These are phyloP conservation scores for Gastrodia elata DNA, from an alignment of 106 monocot genomes.

Conservation along the genomic window DNA sequence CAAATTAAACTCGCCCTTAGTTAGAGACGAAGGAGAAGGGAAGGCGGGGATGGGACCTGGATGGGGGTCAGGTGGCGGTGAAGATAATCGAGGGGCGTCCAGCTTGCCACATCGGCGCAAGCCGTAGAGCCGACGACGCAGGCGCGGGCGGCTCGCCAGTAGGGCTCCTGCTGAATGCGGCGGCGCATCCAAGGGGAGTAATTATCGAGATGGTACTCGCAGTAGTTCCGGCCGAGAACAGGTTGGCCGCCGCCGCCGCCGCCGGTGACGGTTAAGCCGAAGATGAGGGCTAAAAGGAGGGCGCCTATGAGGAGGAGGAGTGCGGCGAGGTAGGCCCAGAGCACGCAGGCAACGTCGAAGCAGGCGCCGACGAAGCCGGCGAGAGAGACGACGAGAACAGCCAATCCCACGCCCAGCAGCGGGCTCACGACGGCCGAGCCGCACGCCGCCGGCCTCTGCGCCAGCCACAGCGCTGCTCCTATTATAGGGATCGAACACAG, in stretches of 20 bases:
- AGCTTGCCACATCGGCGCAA: constrained; percentile 44
- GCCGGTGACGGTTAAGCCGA: constrained; percentile 77
- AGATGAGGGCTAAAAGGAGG: constrained; percentile 47
- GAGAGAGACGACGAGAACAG: constrained; percentile 79
- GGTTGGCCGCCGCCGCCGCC: constrained; percentile 46
- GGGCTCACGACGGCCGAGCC: constrained; percentile 65
- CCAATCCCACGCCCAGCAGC: constrained; percentile 75
- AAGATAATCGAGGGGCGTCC: constrained; percentile 84
- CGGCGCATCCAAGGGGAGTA: constrained; percentile 70
- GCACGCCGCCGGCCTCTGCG: constrained; percentile 56
- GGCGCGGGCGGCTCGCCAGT: constrained; percentile 46
- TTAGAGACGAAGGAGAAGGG: too few species aligned
- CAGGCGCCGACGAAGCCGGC: constrained; percentile 81
- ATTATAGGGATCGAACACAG: constrained; percentile 85
- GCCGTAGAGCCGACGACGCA: constrained; percentile 62
- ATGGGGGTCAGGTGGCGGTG: constrained; percentile 65
- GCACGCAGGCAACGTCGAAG: constrained; percentile 61
- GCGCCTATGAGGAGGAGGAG: constrained; percentile 65
- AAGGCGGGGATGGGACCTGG: constrained; percentile 35
- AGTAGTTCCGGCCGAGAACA: constrained; percentile 59
- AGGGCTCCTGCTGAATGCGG: constrained; percentile 25
- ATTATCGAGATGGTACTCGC: constrained; percentile 54
- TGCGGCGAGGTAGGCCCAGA: constrained; percentile 78
- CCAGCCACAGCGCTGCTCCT: constrained; percentile 65
- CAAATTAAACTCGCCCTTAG: background rate